A percentile compares a stretch with the other conserved stretches of the same genome.
These are phyloP conservation scores for Colletotrichum incanum DNA, from an alignment of 2,329 filamentous ascomycete genomes.

Conservation along the genomic window DNA sequence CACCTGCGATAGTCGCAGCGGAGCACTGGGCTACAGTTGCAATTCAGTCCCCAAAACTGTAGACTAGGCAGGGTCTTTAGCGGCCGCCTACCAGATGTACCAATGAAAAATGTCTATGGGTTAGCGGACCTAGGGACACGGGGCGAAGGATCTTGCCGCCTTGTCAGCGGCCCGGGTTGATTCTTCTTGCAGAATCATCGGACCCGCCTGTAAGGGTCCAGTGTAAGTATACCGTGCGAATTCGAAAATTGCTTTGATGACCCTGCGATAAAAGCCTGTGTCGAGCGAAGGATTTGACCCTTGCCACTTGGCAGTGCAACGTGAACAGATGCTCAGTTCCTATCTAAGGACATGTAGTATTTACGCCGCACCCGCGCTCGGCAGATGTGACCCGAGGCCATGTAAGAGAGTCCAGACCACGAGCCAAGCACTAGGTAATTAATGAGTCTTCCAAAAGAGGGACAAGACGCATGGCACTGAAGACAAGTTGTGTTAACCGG, in stretches of 20 bases:
- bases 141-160: conserved; percentile 10
- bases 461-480: not conserved
- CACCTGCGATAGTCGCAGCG: not conserved
- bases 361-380: not conserved
- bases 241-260: not conserved
- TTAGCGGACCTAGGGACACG: not conserved
- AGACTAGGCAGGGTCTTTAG: not conserved
- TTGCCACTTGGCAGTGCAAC: not conserved
- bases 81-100: not conserved
- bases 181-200: not conserved
- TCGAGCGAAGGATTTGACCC: conserved; percentile 2
- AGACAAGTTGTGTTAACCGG: not conserved
- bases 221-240: conserved; percentile 9
- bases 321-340: not conserved
- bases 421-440: too few species aligned
- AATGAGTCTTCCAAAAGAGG: not conserved
- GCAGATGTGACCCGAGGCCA: conserved; percentile 1
- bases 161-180: not conserved
- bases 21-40: not conserved
- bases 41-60: not conserved
- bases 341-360: not conserved
- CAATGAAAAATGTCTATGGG: not conserved
- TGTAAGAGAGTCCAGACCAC: not conserved
- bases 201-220: not conserved
- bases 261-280: not conserved